A percentile compares a stretch with the other conserved stretches of the same genome.
Conservation (phyloP, 495 filamentous ascomycete species). For the Hyphodiscus hymeniophilus region DNA sequence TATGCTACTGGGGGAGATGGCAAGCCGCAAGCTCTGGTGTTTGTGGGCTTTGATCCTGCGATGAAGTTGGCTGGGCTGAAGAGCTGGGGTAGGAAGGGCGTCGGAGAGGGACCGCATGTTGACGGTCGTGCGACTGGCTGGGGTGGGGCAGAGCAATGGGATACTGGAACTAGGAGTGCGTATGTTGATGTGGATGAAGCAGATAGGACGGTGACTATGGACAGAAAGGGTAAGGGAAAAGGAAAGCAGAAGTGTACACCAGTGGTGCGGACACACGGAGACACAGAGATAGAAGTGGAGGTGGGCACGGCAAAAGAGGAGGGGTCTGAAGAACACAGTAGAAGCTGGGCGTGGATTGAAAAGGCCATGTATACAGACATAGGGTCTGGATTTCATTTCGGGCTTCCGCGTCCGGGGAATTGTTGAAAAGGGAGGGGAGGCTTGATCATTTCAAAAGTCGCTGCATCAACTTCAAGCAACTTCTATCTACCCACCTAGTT, state of each 20-base stretch:
- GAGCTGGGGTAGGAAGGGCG: slow-evolving; percentile 17
- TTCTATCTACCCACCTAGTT: too few relatives aligned
- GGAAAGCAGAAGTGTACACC: not conserved
- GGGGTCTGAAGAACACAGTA: not conserved
- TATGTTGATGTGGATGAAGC: slow-evolving; percentile 14
- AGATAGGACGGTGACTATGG: slow-evolving; percentile 15
- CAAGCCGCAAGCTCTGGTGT: slow-evolving; percentile 41
- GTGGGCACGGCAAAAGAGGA: not conserved
- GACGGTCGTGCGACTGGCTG: slow-evolving; percentile 14
- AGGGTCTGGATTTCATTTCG: slow-evolving; percentile 27
- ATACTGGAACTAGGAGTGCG: not conserved
- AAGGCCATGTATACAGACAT: slow-evolving; percentile 27
- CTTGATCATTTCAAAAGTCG: too few relatives aligned
- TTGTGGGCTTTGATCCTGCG: slow-evolving; percentile 57
- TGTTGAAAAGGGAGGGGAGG: too few relatives aligned
- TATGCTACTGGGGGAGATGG: slow-evolving; percentile 37
- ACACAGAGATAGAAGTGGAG: not conserved
- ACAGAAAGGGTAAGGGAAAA: slow-evolving; percentile 18
- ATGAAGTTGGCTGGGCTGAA: slow-evolving; percentile 32
- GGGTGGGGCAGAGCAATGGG: not conserved
- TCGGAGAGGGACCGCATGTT: slow-evolving; percentile 19
- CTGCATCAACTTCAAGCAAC: too few relatives aligned
- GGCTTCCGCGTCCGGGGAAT: not conserved
- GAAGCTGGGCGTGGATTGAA: slow-evolving; percentile 23
- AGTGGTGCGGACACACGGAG: not conserved